Percentiles rank a stretch among this genome's conserved stretches.
phyloP scores from a whole-genome alignment of 306 rosid species.

The Arachis stenosperma region DNA sequence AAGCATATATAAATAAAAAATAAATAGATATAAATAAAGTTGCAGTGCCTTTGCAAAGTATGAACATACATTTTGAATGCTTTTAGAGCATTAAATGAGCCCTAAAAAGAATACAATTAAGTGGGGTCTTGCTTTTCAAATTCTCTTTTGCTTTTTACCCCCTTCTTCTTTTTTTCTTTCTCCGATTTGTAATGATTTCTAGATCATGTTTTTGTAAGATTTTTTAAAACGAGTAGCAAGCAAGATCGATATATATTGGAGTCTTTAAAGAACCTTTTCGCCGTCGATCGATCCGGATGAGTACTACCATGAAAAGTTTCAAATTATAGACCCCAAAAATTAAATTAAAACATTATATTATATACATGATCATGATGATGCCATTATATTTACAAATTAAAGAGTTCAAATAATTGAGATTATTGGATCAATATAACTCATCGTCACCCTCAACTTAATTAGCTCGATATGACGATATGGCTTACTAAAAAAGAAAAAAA shows the following conservation, averaged over 20 bases:
- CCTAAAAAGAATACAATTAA: slow-evolving; percentile 74
- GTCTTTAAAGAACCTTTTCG: slow-evolving; percentile 59
- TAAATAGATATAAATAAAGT: slow-evolving; percentile 32
- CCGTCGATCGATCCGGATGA: slow-evolving; percentile 53
- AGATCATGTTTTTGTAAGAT: slow-evolving; percentile 56
- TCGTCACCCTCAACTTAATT: too few species aligned
- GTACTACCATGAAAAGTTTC: slow-evolving; percentile 36
- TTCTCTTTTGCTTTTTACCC: slow-evolving; percentile 47
- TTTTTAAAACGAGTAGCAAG: slow-evolving; percentile 38
- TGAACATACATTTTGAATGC: slow-evolving; percentile 55
- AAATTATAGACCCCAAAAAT: background rate
- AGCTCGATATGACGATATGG: too few species aligned
- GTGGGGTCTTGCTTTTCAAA: slow-evolving; percentile 61
- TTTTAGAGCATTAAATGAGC: slow-evolving; percentile 53
- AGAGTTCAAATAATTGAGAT: slow-evolving; percentile 28
- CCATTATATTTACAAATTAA: background rate
- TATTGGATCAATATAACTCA: background rate
- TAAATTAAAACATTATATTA: background rate
- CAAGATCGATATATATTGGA: slow-evolving; percentile 42
- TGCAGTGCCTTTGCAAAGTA: slow-evolving; percentile 55
- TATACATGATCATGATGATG: too few species aligned
- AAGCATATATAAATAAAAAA: too few species aligned
- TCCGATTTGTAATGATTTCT: slow-evolving; percentile 50
- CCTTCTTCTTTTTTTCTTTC: slow-evolving; percentile 33
- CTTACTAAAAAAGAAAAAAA: too few species aligned